A percentile compares a stretch with the other conserved stretches of the same genome.
Conservation (phyloP, 768 basidiomycete species). For the Naematelia aurantialba region DNA sequence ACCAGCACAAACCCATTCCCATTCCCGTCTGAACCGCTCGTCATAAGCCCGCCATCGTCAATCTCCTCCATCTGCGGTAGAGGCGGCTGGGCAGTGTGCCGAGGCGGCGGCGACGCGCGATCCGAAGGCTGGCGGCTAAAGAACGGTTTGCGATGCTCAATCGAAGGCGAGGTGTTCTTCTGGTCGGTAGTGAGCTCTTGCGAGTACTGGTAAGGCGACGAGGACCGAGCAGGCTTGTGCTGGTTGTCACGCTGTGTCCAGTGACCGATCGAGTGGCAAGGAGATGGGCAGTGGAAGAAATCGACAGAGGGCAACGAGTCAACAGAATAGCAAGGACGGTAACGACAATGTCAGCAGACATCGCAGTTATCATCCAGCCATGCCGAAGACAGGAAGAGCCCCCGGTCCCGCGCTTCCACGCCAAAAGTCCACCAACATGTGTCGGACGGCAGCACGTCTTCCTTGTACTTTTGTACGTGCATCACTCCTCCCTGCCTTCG, state of each 20-base stretch:
- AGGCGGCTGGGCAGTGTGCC: not conserved
- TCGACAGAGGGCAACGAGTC: too few species aligned
- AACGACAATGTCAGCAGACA: not conserved
- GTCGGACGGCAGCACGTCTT: too few species aligned
- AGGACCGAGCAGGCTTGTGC: not conserved
- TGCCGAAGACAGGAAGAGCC: too few species aligned
- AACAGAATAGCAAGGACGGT: not conserved
- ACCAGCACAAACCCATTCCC: conserved; percentile 13
- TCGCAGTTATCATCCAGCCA: not conserved
- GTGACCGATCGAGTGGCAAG: not conserved
- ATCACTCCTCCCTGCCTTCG: not conserved
- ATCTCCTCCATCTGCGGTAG: conserved; percentile 2
- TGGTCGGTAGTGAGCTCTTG: too few species aligned
- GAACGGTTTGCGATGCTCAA: not conserved
- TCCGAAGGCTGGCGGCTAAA: not conserved
- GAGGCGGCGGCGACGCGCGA: not conserved
- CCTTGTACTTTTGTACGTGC: too few species aligned
- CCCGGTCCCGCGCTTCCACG: too few species aligned
- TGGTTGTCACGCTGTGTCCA: not conserved
- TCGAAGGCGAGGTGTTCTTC: not conserved
- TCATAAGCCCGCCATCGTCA: conserved; percentile 1
- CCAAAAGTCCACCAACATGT: too few species aligned
- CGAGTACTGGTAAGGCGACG: not conserved
- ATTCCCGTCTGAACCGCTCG: not conserved
- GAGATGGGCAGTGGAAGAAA: too few species aligned